Percentiles rank a stretch among this genome's conserved stretches.
Conservation (phyloP, 2,329 filamentous ascomycete genomes). For the Magnaporthiopsis rhizophila region DNA sequence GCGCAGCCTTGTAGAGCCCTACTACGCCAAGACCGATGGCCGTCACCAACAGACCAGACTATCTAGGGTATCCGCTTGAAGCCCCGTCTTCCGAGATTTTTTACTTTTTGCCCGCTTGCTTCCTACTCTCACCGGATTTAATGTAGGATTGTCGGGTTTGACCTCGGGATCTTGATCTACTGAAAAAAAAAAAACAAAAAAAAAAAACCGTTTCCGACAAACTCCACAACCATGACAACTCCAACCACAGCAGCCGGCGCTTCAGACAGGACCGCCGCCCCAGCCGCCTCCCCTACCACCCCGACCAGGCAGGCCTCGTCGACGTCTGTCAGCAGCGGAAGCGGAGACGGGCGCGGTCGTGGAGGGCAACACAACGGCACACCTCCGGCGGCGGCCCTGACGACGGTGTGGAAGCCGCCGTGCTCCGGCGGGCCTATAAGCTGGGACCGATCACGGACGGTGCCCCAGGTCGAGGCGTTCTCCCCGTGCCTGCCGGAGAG, state of each 20-base stretch:
- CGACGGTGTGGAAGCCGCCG: conserved; percentile 5
- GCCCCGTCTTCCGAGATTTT: neutral
- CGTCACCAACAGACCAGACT: neutral
- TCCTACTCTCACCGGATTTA: neutral
- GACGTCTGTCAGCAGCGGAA: neutral
- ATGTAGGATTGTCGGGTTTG: neutral
- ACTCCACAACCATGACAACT: neutral
- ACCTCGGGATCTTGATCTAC: neutral
- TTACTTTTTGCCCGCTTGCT: neutral
- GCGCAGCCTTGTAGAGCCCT: neutral
- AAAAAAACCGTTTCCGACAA: neutral
- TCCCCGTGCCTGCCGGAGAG: neutral
- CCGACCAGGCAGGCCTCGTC: neutral
- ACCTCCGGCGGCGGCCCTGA: conserved; percentile 1
- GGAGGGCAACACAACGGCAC: neutral
- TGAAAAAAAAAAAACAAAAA: neutral
- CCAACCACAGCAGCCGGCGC: neutral
- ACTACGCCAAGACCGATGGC: neutral
- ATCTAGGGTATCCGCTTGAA: neutral
- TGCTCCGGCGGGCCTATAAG: neutral
- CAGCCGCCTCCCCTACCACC: neutral
- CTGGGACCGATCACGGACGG: neutral
- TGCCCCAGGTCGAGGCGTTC: neutral
- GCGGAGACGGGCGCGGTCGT: no score
- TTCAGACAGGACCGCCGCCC: no score